Conservation (phyloP, 257 asterid genomes). For the Thymus mandschuricus region DNA sequence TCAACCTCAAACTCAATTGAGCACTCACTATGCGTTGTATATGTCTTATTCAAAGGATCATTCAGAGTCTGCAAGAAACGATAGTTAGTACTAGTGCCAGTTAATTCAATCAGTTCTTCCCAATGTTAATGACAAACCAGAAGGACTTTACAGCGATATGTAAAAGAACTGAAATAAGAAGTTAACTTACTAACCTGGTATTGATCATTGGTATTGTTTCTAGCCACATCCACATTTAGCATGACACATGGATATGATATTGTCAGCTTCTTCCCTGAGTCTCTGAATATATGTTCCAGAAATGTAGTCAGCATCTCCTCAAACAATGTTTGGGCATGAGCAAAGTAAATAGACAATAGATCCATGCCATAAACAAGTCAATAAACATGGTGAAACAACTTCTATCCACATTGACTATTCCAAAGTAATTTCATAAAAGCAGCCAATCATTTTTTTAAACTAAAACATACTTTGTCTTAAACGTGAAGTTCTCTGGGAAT, state of each 20-base stretch:
- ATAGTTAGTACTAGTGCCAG: conserved; percentile 30
- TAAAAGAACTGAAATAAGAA: conserved; percentile 6
- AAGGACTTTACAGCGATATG: conserved; percentile 18
- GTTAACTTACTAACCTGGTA: conserved; percentile 70
- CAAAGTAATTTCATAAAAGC: conserved; percentile 11
- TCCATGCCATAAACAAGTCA: conserved; percentile 21
- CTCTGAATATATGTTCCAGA: conserved; percentile 58
- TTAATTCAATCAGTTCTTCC: conserved; percentile 23
- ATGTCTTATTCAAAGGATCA: conserved; percentile 74
- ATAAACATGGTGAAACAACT: conserved; percentile 9
- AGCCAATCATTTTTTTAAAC: conserved; percentile 24
- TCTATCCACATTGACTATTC: too few relatives aligned
- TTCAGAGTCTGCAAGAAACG: conserved; percentile 71
- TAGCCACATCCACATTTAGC: conserved; percentile 98
- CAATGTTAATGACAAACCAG: conserved; percentile 31
- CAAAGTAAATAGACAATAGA: conserved; percentile 29
- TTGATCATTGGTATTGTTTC: conserved; percentile 96
- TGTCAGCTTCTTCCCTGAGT: conserved; percentile 74
- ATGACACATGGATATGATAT: conserved; percentile 99
- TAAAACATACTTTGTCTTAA: conserved; percentile 70
- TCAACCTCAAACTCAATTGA: conserved; percentile 99
- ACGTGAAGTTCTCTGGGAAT: conserved; percentile 96
- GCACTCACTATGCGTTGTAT: conserved; percentile 90
- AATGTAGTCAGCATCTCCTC: conserved; percentile 35
- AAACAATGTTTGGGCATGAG: conserved; percentile 28